These are phyloP conservation scores for Aspergillus sp. DNA, from an alignment of 2,329 filamentous ascomycete species.

Conservation along the genomic window DNA sequence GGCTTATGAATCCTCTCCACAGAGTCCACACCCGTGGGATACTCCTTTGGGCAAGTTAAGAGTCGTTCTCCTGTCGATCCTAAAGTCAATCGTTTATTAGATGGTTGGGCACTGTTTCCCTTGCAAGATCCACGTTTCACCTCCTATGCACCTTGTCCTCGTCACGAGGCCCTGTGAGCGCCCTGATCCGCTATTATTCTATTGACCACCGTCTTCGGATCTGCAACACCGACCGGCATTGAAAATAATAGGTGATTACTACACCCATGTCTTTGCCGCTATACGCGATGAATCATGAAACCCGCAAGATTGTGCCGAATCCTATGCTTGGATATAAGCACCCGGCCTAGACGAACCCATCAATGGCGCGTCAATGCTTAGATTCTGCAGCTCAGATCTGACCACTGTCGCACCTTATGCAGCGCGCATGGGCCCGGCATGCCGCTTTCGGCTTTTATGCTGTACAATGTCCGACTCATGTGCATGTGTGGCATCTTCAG, in stretches of 20 bases:
- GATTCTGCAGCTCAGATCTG: neutral
- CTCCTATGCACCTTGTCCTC: neutral
- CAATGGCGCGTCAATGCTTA: neutral
- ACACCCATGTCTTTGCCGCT: neutral
- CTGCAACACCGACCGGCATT: neutral
- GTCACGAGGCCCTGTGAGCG: neutral
- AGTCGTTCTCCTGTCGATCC: constrained; percentile 1
- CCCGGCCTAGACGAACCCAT: neutral
- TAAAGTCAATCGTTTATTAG: neutral
- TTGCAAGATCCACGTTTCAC: neutral
- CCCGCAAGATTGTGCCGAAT: neutral
- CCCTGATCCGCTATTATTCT: neutral
- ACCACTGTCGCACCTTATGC: neutral
- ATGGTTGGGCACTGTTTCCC: neutral
- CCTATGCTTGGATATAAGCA: neutral
- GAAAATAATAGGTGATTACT: neutral
- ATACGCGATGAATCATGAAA: neutral
- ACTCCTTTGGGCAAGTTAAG: neutral
- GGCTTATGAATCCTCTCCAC: neutral
- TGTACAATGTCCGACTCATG: neutral
- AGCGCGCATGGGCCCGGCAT: neutral
- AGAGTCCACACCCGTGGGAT: neutral
- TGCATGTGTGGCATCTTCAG: too few species aligned
- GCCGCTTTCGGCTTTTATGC: neutral
- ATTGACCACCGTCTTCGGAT: neutral